phyloP scores from a whole-genome alignment of 75 land plant species.

The Isoetes taiwanensis region DNA sequence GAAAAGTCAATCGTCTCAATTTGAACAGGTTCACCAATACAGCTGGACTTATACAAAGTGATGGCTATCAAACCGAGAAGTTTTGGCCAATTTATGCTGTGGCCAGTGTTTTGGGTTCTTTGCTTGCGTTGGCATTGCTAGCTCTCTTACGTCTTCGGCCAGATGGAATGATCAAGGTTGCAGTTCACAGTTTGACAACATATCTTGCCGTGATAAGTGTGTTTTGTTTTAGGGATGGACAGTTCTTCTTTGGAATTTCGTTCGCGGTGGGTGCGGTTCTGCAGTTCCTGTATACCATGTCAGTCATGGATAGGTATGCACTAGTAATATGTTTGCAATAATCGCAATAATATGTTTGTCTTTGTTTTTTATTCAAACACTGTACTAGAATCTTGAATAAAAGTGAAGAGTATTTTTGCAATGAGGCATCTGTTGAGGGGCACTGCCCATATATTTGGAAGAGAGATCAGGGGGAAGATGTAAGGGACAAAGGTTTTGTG shows the following conservation, averaged over 20 bases:
- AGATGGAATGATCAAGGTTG: slow-evolving; percentile 51
- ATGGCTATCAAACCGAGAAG: slow-evolving; percentile 39
- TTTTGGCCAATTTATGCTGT: slow-evolving; percentile 74
- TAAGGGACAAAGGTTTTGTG: too few species aligned
- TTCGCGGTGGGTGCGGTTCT: slow-evolving; percentile 76
- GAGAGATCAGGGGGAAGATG: too few species aligned
- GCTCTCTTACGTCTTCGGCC: slow-evolving; percentile 50
- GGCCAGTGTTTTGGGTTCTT: slow-evolving; percentile 54
- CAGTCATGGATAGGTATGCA: slow-evolving; percentile 96
- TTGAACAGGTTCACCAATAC: slow-evolving; percentile 30
- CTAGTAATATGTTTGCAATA: too few species aligned
- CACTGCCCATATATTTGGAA: too few species aligned
- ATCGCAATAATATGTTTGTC: too few species aligned
- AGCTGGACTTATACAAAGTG: too few species aligned
- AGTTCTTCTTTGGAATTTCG: slow-evolving; percentile 72
- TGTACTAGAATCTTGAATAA: too few species aligned
- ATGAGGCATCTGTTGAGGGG: too few species aligned
- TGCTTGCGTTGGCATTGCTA: slow-evolving; percentile 56
- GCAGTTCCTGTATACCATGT: slow-evolving; percentile 78
- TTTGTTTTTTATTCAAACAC: too few species aligned
- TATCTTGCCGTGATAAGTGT: slow-evolving; percentile 82
- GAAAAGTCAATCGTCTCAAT: slow-evolving; percentile 42
- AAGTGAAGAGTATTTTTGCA: too few species aligned
- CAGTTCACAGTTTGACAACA: slow-evolving; percentile 64
- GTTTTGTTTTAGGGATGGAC: slow-evolving; percentile 59